Base-by-base conservation (phyloP, 345 rosid species). In the Corymbia maculata region DNA sequence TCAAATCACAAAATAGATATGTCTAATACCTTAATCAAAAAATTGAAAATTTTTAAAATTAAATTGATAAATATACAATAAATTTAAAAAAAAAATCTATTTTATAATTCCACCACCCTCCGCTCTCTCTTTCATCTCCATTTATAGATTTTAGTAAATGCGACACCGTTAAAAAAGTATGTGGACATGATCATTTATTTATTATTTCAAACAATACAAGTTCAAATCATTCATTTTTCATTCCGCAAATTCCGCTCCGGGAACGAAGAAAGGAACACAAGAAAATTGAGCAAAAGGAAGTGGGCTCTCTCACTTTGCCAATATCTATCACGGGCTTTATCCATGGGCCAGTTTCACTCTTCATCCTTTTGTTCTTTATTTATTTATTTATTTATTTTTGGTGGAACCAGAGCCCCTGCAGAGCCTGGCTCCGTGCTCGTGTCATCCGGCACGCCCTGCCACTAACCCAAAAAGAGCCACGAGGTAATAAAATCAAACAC, bases 41-140 rank as follows among this genome's bases (percentile, higher is more conserved):
- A 36, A 36, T 4, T 36, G 8, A 21, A 55, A 55, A 55, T 0
- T 8, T 22, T 22, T 22, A 55, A 55, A 0, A 55, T 21, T 0
- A 22, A 55, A 55, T 55, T 55, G 1, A 55, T 55, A 55, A 55
- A 55, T 7, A 19, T 7, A 21, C 7, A 19, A 19, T 7, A 1
- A 17, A 19, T 19, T 55, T 0, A 55, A 55, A 26, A 8, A n/a
- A n/a, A n/a, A n/a, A n/a, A n/a, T 36, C 42, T 36, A 36, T 36
- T 36, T 36, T 36, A 36, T 36, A 36, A 36, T 26, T 59, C 26
- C 30, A 3, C 7, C 15, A 5, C 66, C 10, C 6, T 55, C 61
- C n/a, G 24, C 64, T 57, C 66, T 59, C 66, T 26, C 66, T 59
- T 5, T n/a, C 66, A 26, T 26, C 26, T 59, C 10, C 66, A 10